Conservation (phyloP, 345 rosid genomes). For the Citrus mangshanensis region DNA sequence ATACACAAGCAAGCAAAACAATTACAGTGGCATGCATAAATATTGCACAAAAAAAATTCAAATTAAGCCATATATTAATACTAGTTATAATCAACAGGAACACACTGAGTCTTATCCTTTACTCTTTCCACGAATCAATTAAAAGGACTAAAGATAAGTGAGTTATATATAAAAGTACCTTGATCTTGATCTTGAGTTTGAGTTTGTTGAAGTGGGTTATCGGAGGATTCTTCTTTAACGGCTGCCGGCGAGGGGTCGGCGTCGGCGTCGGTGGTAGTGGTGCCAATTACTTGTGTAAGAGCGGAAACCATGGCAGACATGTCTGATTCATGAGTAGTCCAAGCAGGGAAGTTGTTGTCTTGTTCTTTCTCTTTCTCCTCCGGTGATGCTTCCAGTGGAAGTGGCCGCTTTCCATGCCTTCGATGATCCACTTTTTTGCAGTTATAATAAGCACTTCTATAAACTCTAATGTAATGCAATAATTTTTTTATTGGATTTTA, state of each 20-base stretch:
- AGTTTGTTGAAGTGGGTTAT: conserved; percentile 21
- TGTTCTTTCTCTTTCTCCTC: conserved; percentile 37
- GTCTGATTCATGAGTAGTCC: conserved; percentile 52
- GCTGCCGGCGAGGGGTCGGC: conserved; percentile 1
- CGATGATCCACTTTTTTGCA: conserved; percentile 66
- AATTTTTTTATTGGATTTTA: background rate
- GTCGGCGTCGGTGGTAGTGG: background rate
- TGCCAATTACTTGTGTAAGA: conserved; percentile 56
- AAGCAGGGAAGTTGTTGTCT: conserved; percentile 22
- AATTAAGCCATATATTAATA: background rate
- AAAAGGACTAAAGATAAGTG: background rate
- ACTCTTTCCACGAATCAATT: no score
- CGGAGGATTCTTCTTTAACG: conserved; percentile 28
- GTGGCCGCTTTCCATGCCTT: conserved; percentile 78
- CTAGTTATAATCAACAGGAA: background rate
- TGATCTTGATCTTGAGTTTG: conserved; percentile 25
- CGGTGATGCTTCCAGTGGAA: conserved; percentile 56
- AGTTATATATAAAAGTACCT: conserved; percentile 18
- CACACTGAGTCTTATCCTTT: background rate
- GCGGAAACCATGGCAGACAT: conserved; percentile 84
- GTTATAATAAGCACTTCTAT: no score
- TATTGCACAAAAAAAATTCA: background rate
- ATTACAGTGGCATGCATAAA: background rate
- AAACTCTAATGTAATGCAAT: background rate
- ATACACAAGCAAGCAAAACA: background rate